Percentiles rank a stretch among this genome's conserved stretches.
These are phyloP conservation scores for Blastocystis hominis DNA, from an alignment of 352 stramenopile genomes.

Conservation along the genomic window DNA sequence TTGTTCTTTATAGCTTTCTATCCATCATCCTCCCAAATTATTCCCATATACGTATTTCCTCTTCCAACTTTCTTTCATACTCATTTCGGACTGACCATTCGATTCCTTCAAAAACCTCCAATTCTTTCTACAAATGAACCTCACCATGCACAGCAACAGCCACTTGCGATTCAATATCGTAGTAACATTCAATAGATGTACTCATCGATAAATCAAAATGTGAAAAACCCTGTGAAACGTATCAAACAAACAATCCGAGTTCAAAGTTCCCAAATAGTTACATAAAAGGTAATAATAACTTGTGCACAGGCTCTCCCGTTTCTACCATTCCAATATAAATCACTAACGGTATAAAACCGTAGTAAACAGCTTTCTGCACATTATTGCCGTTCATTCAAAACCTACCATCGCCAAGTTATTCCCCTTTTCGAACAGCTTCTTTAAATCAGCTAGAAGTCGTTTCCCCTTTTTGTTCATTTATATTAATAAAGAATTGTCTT, in stretches of 20 bases:
- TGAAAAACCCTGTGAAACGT: not conserved
- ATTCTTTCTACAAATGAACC: not conserved
- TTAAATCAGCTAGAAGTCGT: not conserved
- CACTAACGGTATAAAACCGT: constrained; percentile 28
- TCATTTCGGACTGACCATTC: not conserved
- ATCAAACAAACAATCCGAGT: not conserved
- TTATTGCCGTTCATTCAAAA: not conserved
- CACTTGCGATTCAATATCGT: not conserved
- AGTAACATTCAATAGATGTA: not conserved
- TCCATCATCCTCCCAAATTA: not conserved
- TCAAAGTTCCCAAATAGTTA: not conserved
- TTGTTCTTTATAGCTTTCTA: not conserved
- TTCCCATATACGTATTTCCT: not conserved
- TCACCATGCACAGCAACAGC: not conserved
- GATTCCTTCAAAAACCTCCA: not conserved
- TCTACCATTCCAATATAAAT: not conserved
- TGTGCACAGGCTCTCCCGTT: not conserved
- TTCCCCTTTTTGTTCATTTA: constrained; percentile 1
- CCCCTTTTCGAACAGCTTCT: not conserved
- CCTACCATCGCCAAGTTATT: not conserved
- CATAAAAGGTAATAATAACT: constrained; percentile 23
- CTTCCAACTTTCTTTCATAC: not conserved
- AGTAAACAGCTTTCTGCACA: constrained; percentile 24
- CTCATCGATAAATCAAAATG: not conserved
- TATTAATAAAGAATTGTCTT: not conserved